Base-by-base conservation (phyloP, 2,329 filamentous ascomycete genomes). In the Trichoderma brevicompactum region DNA sequence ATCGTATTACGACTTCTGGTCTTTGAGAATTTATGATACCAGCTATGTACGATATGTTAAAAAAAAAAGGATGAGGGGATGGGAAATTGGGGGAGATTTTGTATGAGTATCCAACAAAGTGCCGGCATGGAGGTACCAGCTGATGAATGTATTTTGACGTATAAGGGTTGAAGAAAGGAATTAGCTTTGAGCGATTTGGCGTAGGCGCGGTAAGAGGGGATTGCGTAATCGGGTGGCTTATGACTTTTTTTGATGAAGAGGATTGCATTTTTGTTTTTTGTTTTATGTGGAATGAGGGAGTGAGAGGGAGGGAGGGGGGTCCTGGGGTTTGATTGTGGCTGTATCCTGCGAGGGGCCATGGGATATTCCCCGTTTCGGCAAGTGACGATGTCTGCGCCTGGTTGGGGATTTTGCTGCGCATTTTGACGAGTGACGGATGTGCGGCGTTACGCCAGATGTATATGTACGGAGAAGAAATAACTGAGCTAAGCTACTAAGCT, bases 31-130 rank as follows among this genome's bases (percentile, higher is more conserved):
- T 12, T 15, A 61, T 48, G 58, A 61, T 34, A 17, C 10, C 6
- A 44, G 28, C 49, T 7, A 54, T 63, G 59, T 63, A 63, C 46
- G 49, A 62, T 54, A 63, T 46, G 59, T 54, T 40, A 54, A 32
- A 36, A 10, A 5, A 5, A 9, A 23, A 46, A 19, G 3, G 3
- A 40, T 10, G 4, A 9, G 12, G 3, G 28, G n/a, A 34, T 8
- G n/a, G 28, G 17, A 38, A 32, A 38, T 19, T 5, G 36, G 38
- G 15, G 23, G 58, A 43, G 4, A 23, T 8, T 43, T 17, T 34
- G 44, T 60, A 50, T 13, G 44, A 41, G 41, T 60, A 60, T 17
- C 1, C 8, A 38, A 2, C 7, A 15, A 15, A 55, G 36, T 34
- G 41, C 5, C 7, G 28, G 7, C 4, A 32, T 15, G 12, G 54